phyloP scores from a whole-genome alignment of 345 rosid genomes.

The Populus simonii region DNA sequence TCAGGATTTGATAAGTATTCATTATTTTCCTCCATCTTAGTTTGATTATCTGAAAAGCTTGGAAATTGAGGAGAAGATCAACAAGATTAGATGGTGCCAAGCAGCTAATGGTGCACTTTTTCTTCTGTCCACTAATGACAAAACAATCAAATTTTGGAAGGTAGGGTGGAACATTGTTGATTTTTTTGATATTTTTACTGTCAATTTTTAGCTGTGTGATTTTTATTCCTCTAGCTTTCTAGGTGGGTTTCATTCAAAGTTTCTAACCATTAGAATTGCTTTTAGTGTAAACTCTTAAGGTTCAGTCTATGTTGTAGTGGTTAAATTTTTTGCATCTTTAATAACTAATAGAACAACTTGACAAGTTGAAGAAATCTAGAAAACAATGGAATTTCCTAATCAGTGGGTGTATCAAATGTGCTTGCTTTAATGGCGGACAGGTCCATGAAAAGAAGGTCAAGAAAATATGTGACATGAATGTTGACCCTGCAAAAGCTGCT shows the following conservation, averaged over 20 bases:
- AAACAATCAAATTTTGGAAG: constrained; percentile 91
- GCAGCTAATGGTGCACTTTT: constrained; percentile 74
- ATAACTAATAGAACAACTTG: background rate
- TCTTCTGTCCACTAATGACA: constrained; percentile 86
- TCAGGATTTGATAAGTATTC: background rate
- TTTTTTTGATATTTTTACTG: background rate
- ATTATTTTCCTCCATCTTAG: constrained; percentile 37
- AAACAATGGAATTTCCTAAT: background rate
- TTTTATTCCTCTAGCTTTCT: background rate
- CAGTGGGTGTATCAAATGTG: background rate
- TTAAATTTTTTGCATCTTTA: background rate
- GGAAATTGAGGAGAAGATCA: constrained; percentile 98
- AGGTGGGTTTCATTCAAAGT: background rate
- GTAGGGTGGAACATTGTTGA: constrained; percentile 33
- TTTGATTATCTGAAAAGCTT: constrained; percentile 96
- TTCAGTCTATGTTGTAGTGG: background rate
- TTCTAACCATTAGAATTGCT: background rate
- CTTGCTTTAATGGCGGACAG: constrained; percentile 36
- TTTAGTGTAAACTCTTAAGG: background rate
- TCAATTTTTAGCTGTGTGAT: background rate
- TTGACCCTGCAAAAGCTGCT: constrained; percentile 45
- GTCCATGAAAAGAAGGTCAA: constrained; percentile 94
- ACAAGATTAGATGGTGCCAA: constrained; percentile 95
- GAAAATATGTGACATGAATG: constrained; percentile 77
- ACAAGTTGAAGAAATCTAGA: background rate